phyloP scores from a whole-genome alignment of 2,329 filamentous ascomycete species.

The Beauveria medogensis region DNA sequence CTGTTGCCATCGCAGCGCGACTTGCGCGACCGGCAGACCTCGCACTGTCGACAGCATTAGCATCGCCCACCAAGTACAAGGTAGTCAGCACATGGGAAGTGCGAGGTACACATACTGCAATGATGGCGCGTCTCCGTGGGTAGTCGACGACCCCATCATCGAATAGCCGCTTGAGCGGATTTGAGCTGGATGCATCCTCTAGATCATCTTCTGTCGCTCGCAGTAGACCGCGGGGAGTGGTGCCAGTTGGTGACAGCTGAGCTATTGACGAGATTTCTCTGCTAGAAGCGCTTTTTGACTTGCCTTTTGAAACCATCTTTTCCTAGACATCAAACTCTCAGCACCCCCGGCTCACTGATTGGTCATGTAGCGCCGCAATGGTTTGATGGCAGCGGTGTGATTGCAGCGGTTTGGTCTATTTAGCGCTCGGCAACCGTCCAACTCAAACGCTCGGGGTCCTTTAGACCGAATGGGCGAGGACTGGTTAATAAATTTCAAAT shows the following conservation, averaged over 20 bases:
- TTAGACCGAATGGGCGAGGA: background rate
- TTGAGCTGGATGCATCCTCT: constrained; percentile 26
- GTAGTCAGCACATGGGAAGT: background rate
- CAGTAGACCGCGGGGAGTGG: background rate
- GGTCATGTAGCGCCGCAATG: background rate
- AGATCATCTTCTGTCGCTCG: constrained; percentile 3
- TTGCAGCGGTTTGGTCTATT: too few relatives aligned
- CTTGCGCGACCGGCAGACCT: constrained; percentile 73
- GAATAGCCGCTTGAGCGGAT: constrained; percentile 54
- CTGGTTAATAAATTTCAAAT: background rate
- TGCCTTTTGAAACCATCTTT: background rate
- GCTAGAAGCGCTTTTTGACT: background rate
- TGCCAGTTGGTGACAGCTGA: background rate
- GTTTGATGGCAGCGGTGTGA: too few relatives aligned
- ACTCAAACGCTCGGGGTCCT: too few relatives aligned
- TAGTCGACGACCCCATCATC: constrained; percentile 56
- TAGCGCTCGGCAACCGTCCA: background rate
- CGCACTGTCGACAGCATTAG: constrained; percentile 47
- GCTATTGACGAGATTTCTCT: background rate
- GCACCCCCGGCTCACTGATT: background rate
- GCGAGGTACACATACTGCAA: constrained; percentile 45
- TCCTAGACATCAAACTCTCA: too few relatives aligned
- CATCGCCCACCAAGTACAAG: background rate
- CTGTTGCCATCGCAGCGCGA: constrained; percentile 71
- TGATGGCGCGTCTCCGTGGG: constrained; percentile 55